Base-by-base conservation (phyloP, 495 filamentous ascomycete species). In the Penicillium atrosanguineum region DNA sequence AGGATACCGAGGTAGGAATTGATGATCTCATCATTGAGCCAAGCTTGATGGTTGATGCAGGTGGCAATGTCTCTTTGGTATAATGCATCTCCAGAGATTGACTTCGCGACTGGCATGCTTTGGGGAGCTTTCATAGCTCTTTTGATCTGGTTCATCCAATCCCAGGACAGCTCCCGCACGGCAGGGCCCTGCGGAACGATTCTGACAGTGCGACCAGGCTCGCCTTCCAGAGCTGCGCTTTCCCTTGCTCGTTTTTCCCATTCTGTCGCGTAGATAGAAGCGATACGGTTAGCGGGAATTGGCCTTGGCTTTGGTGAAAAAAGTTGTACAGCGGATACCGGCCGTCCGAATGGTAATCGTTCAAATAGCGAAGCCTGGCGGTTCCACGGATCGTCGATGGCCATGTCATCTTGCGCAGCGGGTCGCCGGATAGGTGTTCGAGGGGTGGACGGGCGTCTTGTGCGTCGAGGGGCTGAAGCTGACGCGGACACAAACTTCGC, bases 11-110 rank as follows among this genome's bases (percentile, higher is more conserved):
- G 69, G 21, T 86, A 86, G 2, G 81, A 77, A 54, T 88, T 90
- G 60, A 95, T 85, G 18, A 89, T 79, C 47, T 91, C 87, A 65
- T 95, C 90, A 59, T 95, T 94, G 0, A 96, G 72, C 91, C 91
- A 96, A 0, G 69, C 73, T 8, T 65, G 60, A 2, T 67, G 64
- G 4, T 60, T 67, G 50, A 54, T 87, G 69, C 46, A 92, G 50
- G 69, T 79, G 72, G 20, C 68, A 34, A 95, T 85, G 57, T 93
- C 88, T 46, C 76, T 75, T 5, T 75, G 69, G 18, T 63, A 78
- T 8, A 95, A 65, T 2, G 76, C 68, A 5, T 81, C 78, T 6
- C 85, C 86, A 18, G 80, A 74, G 4, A 74, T 69, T 2, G 75
- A 81, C 20, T 59, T 76, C 2, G 76, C 79, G 28, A 83, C 54